Conservation (phyloP, 306 rosid species). For the Cotoneaster glaucophyllus region DNA sequence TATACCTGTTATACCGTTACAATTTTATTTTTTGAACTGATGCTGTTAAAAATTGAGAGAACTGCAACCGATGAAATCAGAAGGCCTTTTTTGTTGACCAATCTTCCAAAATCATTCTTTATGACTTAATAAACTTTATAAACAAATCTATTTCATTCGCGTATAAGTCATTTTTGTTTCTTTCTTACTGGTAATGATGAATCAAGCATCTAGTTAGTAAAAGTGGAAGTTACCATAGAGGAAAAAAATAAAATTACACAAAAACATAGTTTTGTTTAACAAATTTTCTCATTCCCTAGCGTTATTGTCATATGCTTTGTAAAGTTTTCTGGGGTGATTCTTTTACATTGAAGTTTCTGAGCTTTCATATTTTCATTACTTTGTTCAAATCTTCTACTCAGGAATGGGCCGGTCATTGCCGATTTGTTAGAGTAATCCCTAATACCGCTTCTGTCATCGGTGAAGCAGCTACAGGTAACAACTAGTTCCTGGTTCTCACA, state of each 20-base stretch:
- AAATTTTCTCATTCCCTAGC: not conserved
- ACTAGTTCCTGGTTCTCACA: not conserved
- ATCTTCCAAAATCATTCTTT: not conserved
- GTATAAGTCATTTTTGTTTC: not conserved
- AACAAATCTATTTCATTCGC: not conserved
- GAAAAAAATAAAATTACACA: not conserved
- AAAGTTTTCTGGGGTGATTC: not conserved
- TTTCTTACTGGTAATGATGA: not conserved
- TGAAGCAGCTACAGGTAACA: slow-evolving; percentile 75
- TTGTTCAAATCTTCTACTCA: slow-evolving; percentile 6
- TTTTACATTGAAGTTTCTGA: not conserved
- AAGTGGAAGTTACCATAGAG: not conserved
- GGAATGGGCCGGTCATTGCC: slow-evolving; percentile 76
- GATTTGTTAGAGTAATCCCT: slow-evolving; percentile 80
- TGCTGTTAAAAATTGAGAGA: not conserved
- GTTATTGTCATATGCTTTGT: not conserved
- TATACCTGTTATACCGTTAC: not conserved
- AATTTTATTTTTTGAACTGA: not conserved
- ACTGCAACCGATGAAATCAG: not conserved
- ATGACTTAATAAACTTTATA: not conserved
- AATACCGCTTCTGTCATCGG: slow-evolving; percentile 74
- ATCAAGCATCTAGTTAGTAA: not conserved
- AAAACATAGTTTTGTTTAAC: not conserved
- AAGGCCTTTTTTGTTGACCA: not conserved
- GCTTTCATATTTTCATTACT: not conserved